Evolutionary conservation across 371 early-diverging fungal genomes (phyloP).

Genomic region (Gilbertella persicaria): DNA sequence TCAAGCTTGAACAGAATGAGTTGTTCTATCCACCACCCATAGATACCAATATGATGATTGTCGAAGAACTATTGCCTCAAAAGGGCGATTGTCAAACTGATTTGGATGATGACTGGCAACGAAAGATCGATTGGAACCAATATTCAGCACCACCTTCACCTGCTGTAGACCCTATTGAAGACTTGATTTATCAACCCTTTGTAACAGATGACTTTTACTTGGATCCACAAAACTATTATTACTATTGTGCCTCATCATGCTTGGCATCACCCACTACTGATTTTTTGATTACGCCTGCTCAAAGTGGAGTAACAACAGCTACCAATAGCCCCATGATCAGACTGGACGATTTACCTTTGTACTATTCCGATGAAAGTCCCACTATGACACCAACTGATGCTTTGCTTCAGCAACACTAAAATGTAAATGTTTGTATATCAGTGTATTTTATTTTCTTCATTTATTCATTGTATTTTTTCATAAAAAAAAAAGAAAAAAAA

Average conservation of each 20-base stretch:
- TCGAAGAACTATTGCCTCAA: slow-evolving; percentile 1
- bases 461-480: no score
- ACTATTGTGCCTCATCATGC: slow-evolving; percentile 3
- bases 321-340: slow-evolving; percentile 12
- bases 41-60: slow-evolving; percentile 9
- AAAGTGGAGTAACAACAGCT: slow-evolving; percentile 9
- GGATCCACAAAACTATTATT: background rate
- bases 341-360: background rate
- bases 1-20: slow-evolving; percentile 8
- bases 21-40: slow-evolving; percentile 1
- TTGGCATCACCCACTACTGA: slow-evolving; percentile 8
- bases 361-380: slow-evolving; percentile 13
- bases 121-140: slow-evolving; percentile 17
- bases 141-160: slow-evolving; percentile 9
- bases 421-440: background rate
- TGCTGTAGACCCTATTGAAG: no score
- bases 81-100: background rate
- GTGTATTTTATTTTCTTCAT: no score
- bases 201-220: slow-evolving; percentile 4
- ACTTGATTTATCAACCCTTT: no score
- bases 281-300: slow-evolving; percentile 7
- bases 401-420: slow-evolving; percentile 5
- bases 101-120: slow-evolving; percentile 12
- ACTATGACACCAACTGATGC: slow-evolving; percentile 22
- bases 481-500: no score